phyloP scores from a whole-genome alignment of 176 grass and related monocot species.

The Phoenix roebelenii region DNA sequence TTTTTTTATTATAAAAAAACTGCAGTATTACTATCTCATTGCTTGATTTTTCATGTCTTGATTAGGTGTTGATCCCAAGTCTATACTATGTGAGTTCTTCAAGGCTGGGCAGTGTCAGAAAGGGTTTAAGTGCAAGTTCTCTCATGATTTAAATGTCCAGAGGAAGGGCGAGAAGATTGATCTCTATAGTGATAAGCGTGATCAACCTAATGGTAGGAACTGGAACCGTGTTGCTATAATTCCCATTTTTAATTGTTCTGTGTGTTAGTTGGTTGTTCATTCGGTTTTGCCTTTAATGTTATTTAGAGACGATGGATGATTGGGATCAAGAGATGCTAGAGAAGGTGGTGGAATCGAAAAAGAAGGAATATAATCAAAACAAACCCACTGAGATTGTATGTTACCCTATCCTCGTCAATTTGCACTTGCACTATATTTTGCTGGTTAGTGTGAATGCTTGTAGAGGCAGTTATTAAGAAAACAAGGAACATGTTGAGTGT shows the following conservation, averaged over 20 bases:
- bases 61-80: constrained; percentile 95
- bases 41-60: not conserved
- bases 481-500: too few relatives aligned
- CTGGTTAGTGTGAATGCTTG: too few relatives aligned
- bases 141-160: constrained; percentile 92
- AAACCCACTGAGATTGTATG: constrained; percentile 99
- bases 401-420: not conserved
- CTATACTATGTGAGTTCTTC: constrained; percentile 92
- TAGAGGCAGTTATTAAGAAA: too few relatives aligned
- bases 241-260: not conserved
- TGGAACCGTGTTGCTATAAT: not conserved
- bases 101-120: constrained; percentile 87
- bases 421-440: not conserved
- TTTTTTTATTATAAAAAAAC: too few relatives aligned
- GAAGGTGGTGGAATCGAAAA: constrained; percentile 85
- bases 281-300: constrained; percentile 6
- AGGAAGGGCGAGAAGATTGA: constrained; percentile 99
- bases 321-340: constrained; percentile 98
- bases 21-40: too few relatives aligned
- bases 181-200: constrained; percentile 93
- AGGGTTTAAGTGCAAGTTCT: constrained; percentile 98
- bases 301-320: constrained; percentile 84
- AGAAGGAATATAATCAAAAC: constrained; percentile 85
- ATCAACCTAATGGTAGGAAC: constrained; percentile 34
- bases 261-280: not conserved